Percentiles rank a stretch among this genome's conserved stretches.
Evolutionary conservation across 2,329 filamentous ascomycete species (phyloP).

Genomic region (Penicillium griseofulvum): DNA sequence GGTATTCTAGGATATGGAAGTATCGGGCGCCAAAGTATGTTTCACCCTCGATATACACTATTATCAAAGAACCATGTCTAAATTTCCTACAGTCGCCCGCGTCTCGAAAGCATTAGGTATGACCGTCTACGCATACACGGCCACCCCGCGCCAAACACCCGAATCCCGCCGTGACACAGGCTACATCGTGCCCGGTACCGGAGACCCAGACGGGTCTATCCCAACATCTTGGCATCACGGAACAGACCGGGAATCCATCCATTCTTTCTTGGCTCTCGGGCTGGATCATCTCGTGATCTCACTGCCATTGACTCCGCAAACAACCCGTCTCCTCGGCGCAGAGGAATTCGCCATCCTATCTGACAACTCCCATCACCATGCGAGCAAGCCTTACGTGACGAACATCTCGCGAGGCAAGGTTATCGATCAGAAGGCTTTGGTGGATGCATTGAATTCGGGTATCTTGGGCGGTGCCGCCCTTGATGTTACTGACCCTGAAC

Average conservation of each 20-base stretch:
- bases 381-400: slow-evolving; percentile 58
- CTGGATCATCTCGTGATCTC: slow-evolving; percentile 58
- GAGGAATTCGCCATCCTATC: slow-evolving; percentile 58
- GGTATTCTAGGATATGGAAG: slow-evolving; percentile 63
- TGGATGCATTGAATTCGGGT: slow-evolving; percentile 57
- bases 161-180: slow-evolving; percentile 62
- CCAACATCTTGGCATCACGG: slow-evolving; percentile 59
- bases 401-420: slow-evolving; percentile 70
- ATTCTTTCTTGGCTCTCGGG: slow-evolving; percentile 54
- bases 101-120: slow-evolving; percentile 66
- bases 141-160: slow-evolving; percentile 64
- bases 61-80: not conserved
- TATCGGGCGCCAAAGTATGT: slow-evolving; percentile 59
- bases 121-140: slow-evolving; percentile 72
- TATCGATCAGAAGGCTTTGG: slow-evolving; percentile 60
- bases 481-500: slow-evolving; percentile 78
- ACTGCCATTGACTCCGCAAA: slow-evolving; percentile 57
- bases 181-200: slow-evolving; percentile 67
- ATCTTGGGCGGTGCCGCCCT: slow-evolving; percentile 66
- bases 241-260: slow-evolving; percentile 50
- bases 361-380: slow-evolving; percentile 20
- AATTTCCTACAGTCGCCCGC: slow-evolving; percentile 45
- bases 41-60: not conserved
- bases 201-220: slow-evolving; percentile 56
- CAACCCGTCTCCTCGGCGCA: slow-evolving; percentile 54